Evolutionary conservation across 306 rosid species (phyloP), one percentile per base, ranked within the genome.

Genomic region (Ammopiptanthus mongolicus): DNA sequence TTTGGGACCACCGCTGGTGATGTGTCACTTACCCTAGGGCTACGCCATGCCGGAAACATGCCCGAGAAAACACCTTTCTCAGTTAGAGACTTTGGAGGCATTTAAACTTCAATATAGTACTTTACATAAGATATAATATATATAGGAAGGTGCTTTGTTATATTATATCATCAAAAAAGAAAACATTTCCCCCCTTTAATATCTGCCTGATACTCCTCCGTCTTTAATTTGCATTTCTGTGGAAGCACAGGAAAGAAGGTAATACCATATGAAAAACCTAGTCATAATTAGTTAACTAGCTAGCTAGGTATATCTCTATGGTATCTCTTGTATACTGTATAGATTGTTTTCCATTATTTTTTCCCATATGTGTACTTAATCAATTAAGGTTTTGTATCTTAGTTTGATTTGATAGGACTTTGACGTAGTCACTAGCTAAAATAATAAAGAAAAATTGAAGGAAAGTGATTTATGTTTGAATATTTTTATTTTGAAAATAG

Each of bases 1-100:
- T 96, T 89, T 47, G 99, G 98, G 89, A 80, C 98, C 91, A 87
- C 92, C 10, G 21, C 83, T 6, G 94, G 99, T 66, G 99, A 96
- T 68, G 99, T 96, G 87, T 96, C 99, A 47, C 98, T 95, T 78
- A 95, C 98, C 44, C 71, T 95, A 69, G 98, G 98, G 88, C 85
- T 95, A 56, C 98, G 96, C 83, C 98, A 91, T 48, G 93, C 96
- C 57, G 98, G 98, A 12, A 88, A 92, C 81, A 75, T 86, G 83
- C 90, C 96, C 9, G 96, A 90, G 42, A 85, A 85, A 36, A 53
- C 80, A 69, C 73, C 96, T 79, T 96, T 96, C 91, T 82, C 96
- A 3, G 82, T 88, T 74, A 92, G 91, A 81, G 96, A 94, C 77
- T 91, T 88, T 53, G 93, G 95, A 68, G 88, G 79, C 75, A 87